These are phyloP conservation scores for Gryganskiella cystojenkinii DNA, from an alignment of 192 early-diverging fungal genomes.

Conservation along the genomic window DNA sequence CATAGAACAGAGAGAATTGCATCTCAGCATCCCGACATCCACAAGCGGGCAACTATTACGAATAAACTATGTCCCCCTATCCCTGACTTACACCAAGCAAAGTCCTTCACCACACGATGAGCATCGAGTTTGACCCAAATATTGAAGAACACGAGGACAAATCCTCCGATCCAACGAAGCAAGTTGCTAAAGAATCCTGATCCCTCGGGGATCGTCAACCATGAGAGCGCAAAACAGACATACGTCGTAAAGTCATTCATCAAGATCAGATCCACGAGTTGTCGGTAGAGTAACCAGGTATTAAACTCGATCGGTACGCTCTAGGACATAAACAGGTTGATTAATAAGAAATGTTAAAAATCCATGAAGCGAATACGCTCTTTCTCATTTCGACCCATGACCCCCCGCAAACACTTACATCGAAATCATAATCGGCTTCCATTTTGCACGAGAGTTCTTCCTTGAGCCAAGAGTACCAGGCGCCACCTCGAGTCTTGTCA, in stretches of 20 bases:
- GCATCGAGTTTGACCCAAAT: constrained; percentile 97
- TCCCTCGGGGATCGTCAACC: constrained; percentile 76
- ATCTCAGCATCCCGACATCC: no score
- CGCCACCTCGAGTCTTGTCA: constrained; percentile 63
- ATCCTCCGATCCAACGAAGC: constrained; percentile 82
- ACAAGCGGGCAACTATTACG: background rate
- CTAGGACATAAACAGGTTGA: constrained; percentile 22
- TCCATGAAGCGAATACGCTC: no score
- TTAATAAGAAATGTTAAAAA: no score
- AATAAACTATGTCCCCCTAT: background rate
- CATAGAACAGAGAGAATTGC: background rate
- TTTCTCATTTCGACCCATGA: background rate
- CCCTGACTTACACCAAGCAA: constrained; percentile 90
- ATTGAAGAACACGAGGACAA: constrained; percentile 87
- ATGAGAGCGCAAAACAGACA: constrained; percentile 81
- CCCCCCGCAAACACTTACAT: constrained; percentile 56
- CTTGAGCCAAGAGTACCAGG: constrained; percentile 69
- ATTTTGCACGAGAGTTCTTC: constrained; percentile 79
- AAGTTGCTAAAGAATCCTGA: constrained; percentile 69
- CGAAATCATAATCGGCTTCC: constrained; percentile 82
- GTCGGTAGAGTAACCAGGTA: constrained; percentile 94
- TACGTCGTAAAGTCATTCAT: constrained; percentile 94
- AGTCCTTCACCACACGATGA: constrained; percentile 96
- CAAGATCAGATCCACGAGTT: constrained; percentile 91
- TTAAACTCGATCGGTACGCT: constrained; percentile 93